Base-by-base conservation (phyloP, 1,139 yeast species). In the Tardiomyces digboiensis region DNA sequence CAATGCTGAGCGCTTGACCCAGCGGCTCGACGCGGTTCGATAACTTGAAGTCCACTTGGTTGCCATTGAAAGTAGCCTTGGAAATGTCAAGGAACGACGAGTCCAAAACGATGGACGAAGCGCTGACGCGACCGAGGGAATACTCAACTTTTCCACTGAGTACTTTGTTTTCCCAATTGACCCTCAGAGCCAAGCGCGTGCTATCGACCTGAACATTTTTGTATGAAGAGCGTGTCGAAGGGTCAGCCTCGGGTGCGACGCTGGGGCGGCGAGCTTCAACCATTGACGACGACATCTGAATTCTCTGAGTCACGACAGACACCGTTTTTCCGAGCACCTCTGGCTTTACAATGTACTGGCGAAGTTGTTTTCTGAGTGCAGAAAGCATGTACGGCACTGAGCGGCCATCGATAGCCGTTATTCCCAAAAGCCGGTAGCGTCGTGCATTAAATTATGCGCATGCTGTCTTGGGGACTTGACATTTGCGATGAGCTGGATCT, bases 181-280 rank as follows among this genome's bases (percentile, higher is more conserved):
- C 71, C 14, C 70, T 66, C 45, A 83, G 65, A 48, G 72, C 66
- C 44, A 87, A 66, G 4, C 59, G 60, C 1, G 93, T 80, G 48
- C 72, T 64, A 18, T 61, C 53, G 26, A 84, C 74, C 7, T 64
- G 54, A 57, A 83, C 82, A 40, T 68, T 57, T 29, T 56, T 55
- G 64, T 85, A 87, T 61, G 82, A 84, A 43, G 95, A 86, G 21
- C 74, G 66, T 4, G 95, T 84, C 16, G 91, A 81, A 20, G 84
- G 82, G 61, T 86, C 95, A 37, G 41, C 26, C 43, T 56, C 58
- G 8, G 60, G 59, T 38, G 55, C 50, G 13, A 13, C 37, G 12
- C 19, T 5, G 19, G 37, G 1, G 53, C 55, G 36, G 53, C 58
- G 13, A 52, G 43, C 12, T 50, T 53, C 12, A 44, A 46, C 19